Evolutionary conservation across 495 filamentous ascomycete species (phyloP), one percentile per base, ranked within the genome.

Genomic region (Penicillium maclennaniae): DNA sequence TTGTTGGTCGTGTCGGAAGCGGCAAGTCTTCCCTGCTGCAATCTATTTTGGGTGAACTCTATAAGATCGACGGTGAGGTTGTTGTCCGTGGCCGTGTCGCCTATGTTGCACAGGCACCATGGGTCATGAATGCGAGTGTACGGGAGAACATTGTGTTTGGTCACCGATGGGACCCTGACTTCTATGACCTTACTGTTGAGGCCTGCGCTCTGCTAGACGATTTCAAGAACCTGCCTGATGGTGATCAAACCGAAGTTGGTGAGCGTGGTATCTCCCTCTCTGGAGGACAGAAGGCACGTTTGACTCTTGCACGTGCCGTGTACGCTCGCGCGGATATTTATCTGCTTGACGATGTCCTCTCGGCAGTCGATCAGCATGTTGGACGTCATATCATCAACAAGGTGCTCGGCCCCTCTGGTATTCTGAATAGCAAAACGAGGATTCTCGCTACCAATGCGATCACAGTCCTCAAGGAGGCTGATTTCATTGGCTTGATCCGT

Each of bases 311-410:
- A 14, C 80, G 95, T 65, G 95, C 95, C 43, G 95, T 99, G 2
- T 99, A 99, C 66, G 92, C 95, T 50, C 83, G 95, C 56, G 89
- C 93, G n/a, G 95, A 99, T 71, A 83, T 99, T 51, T 99, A 97
- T 59, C 74, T 99, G 12, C 76, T 99, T 6, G 95, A 99, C 61
- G 95, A 99, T 67, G 85, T 88, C 52, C 77, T 99, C 17, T 97
- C 92, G 21, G 93, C 95, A 2, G 95, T 99, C 16, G 95, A 99
- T 70, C 93, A 96, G 56, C 95, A 99, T 66, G 95, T 99, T 49
- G 95, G 95, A 28, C 80, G 90, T 49, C 95, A 97, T 69, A 75
- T 99, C 40, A 97, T 97, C 58, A 86, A 97, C 65, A 87, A 89
- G 56, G 95, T 99, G 8, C 81, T 99, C 38, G 93, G 95, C 9